Evolutionary conservation across 768 basidiomycete genomes (phyloP).

Genomic region (Lactarius vividus): DNA sequence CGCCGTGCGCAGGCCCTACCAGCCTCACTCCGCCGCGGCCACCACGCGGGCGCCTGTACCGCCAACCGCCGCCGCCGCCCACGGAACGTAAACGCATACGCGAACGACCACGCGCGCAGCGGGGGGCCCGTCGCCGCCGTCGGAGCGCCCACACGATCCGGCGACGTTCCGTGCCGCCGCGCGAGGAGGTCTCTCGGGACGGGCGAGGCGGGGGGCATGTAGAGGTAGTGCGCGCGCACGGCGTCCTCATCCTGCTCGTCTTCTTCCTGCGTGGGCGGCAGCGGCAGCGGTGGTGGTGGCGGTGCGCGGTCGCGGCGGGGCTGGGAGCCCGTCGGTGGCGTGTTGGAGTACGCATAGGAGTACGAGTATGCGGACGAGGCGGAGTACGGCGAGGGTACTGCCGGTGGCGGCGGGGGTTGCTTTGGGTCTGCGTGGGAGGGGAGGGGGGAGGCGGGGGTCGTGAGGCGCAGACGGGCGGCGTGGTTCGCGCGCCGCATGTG

Average conservation of each 20-base stretch:
- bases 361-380: constrained; percentile 28
- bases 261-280: constrained; percentile 20
- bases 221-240: constrained; percentile 26
- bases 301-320: constrained; percentile 3
- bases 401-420: neutral
- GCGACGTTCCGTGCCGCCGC: constrained; percentile 21
- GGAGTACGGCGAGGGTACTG: constrained; percentile 25
- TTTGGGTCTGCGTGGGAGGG: constrained; percentile 5
- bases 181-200: constrained; percentile 12
- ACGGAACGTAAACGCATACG: constrained; percentile 53
- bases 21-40: constrained; percentile 5
- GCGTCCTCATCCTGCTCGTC: constrained; percentile 24
- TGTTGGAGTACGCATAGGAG: constrained; percentile 27
- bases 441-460: constrained; percentile 22
- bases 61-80: constrained; percentile 56
- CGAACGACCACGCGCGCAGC: constrained; percentile 35
- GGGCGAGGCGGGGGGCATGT: constrained; percentile 19
- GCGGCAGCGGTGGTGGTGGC: neutral
- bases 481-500: constrained; percentile 37
- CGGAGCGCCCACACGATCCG: neutral
- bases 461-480: constrained; percentile 23
- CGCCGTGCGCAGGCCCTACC: neutral
- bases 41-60: constrained; percentile 40
- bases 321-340: constrained; percentile 16
- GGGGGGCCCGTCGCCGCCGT: neutral